These are phyloP conservation scores for Limtongia smithiae DNA, from an alignment of 805 yeast species.

Conservation along the genomic window DNA sequence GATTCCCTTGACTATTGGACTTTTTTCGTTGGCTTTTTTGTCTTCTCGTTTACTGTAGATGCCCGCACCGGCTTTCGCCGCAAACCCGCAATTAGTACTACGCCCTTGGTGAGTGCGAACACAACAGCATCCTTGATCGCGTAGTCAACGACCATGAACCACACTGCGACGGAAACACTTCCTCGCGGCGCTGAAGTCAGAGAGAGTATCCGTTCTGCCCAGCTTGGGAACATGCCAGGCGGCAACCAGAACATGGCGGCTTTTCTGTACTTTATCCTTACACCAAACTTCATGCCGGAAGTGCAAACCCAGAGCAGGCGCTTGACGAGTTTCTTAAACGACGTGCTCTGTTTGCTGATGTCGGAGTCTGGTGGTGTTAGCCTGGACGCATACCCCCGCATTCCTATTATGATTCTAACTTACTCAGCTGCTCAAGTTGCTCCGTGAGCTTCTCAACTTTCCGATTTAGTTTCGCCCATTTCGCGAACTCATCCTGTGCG, in stretches of 20 bases:
- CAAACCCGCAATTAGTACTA: not conserved
- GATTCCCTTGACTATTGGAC: too few species aligned
- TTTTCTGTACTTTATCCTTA: slow-evolving; percentile 53
- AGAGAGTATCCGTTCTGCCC: slow-evolving; percentile 55
- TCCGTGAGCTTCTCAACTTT: slow-evolving; percentile 54
- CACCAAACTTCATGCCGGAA: slow-evolving; percentile 42
- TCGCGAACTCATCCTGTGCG: slow-evolving; percentile 92
- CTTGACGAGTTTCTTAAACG: slow-evolving; percentile 36
- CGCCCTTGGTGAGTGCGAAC: not conserved
- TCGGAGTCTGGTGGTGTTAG: slow-evolving; percentile 1
- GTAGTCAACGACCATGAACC: slow-evolving; percentile 30
- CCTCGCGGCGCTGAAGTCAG: slow-evolving; percentile 55
- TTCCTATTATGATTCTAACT: not conserved
- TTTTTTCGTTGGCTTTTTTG: not conserved
- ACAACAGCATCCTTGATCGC: slow-evolving; percentile 20
- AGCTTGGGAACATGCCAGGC: slow-evolving; percentile 51
- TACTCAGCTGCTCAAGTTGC: slow-evolving; percentile 46
- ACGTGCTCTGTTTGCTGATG: slow-evolving; percentile 14
- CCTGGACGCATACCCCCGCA: not conserved
- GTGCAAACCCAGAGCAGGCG: slow-evolving; percentile 43
- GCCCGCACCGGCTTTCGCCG: not conserved
- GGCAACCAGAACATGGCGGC: slow-evolving; percentile 59
- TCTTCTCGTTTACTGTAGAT: not conserved
- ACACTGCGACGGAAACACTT: slow-evolving; percentile 31
- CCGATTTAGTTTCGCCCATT: slow-evolving; percentile 90